Conservation (phyloP, 2,329 filamentous ascomycete species). For the Exophiala calicioides region DNA sequence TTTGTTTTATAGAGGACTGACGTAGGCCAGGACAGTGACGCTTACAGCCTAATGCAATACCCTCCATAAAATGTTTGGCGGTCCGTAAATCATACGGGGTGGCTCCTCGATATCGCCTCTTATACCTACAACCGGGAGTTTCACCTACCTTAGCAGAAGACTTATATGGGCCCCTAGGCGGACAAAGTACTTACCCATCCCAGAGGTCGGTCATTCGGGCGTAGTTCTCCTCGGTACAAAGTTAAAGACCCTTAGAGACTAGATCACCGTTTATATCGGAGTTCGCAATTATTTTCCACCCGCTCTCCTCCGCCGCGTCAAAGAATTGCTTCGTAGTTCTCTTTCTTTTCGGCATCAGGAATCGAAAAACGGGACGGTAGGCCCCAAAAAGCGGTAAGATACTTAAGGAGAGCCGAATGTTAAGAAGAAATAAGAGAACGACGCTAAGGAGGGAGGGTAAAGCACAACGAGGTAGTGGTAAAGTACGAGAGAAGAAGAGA, state of each 20-base stretch:
- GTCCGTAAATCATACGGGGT: constrained; percentile 24
- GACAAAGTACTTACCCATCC: constrained; percentile 22
- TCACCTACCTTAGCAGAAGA: constrained; percentile 13
- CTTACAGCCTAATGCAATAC: constrained; percentile 18
- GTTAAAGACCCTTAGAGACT: constrained; percentile 27
- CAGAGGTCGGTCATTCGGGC: constrained; percentile 25
- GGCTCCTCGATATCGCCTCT: constrained; percentile 25
- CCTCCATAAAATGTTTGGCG: constrained; percentile 26
- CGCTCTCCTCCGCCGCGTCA: constrained; percentile 28
- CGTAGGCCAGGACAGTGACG: not conserved
- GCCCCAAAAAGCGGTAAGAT: constrained; percentile 18
- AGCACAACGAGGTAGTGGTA: constrained; percentile 15
- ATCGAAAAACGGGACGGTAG: constrained; percentile 22
- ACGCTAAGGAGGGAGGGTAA: constrained; percentile 14
- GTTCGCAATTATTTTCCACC: constrained; percentile 13
- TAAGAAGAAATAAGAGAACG: constrained; percentile 20
- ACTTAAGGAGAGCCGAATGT: constrained; percentile 14
- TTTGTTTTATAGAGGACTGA: constrained; percentile 20
- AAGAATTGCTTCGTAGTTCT: constrained; percentile 47
- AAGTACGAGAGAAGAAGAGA: constrained; percentile 17
- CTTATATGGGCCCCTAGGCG: constrained; percentile 9
- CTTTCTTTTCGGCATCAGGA: constrained; percentile 48
- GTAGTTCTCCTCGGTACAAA: constrained; percentile 29
- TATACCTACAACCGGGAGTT: constrained; percentile 24
- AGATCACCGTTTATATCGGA: constrained; percentile 27